phyloP scores from a whole-genome alignment of 441 rosid species.

The Macaranga tanarius region DNA sequence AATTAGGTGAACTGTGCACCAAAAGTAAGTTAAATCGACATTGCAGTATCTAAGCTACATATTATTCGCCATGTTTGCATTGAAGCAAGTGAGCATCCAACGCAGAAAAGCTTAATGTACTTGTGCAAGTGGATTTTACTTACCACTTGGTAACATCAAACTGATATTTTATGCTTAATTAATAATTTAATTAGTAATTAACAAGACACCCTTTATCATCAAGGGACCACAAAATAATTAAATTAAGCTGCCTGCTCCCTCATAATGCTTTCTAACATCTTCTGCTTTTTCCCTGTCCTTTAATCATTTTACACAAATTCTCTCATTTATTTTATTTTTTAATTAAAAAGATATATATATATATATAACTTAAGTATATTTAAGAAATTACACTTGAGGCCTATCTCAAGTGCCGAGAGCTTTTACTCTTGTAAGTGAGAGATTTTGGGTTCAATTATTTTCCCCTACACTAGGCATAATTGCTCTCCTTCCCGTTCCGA shows the following conservation, averaged over 20 bases:
- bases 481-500: too few species aligned
- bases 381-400: too few species aligned
- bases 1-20: constrained; percentile 14
- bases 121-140: not conserved
- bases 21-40: not conserved
- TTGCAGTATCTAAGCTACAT: not conserved
- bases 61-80: constrained; percentile 8
- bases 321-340: not conserved
- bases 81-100: constrained; percentile 20
- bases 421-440: too few species aligned
- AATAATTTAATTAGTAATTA: not conserved
- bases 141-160: not conserved
- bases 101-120: not conserved
- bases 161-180: not conserved
- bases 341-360: too few species aligned
- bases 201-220: not conserved
- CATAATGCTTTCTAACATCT: not conserved
- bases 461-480: too few species aligned
- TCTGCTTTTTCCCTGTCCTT: constrained; percentile 11
- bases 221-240: constrained; percentile 17
- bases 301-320: constrained; percentile 10
- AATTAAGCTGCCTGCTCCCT: not conserved
- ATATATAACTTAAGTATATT: too few species aligned
- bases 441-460: too few species aligned
- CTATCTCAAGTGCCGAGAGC: too few species aligned